These are phyloP conservation scores for Aspergillus transmontanensis DNA, from an alignment of 2,329 filamentous ascomycete genomes.

Conservation along the genomic window DNA sequence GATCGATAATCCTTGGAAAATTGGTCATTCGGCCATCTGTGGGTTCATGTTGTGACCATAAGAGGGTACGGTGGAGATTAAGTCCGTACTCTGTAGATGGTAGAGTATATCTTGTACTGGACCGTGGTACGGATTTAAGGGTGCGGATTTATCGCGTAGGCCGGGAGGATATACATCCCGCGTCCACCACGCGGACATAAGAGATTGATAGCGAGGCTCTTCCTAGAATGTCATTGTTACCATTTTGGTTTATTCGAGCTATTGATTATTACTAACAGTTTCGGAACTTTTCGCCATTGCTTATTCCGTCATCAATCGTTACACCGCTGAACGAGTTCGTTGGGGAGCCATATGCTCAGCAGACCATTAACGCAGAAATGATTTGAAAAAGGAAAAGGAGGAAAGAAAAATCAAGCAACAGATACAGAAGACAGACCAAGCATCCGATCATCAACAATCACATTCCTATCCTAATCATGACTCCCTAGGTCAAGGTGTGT, in stretches of 20 bases:
- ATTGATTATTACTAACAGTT: not conserved
- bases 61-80: no score
- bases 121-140: not conserved
- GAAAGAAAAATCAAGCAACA: not conserved
- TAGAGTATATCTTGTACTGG: not conserved
- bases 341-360: not conserved
- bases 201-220: not conserved
- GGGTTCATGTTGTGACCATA: not conserved
- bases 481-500: constrained; percentile 19
- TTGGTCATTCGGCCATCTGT: not conserved
- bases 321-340: not conserved
- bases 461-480: no score
- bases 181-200: not conserved
- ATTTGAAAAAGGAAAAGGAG: not conserved
- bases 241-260: not conserved
- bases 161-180: not conserved
- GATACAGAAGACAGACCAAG: not conserved
- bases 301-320: constrained; percentile 1
- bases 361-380: not conserved
- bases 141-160: not conserved
- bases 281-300: not conserved
- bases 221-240: not conserved
- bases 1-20: not conserved
- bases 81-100: no score
- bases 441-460: not conserved